These are phyloP conservation scores for Suillus subluteus DNA, from an alignment of 768 basidiomycete species.

Conservation along the genomic window DNA sequence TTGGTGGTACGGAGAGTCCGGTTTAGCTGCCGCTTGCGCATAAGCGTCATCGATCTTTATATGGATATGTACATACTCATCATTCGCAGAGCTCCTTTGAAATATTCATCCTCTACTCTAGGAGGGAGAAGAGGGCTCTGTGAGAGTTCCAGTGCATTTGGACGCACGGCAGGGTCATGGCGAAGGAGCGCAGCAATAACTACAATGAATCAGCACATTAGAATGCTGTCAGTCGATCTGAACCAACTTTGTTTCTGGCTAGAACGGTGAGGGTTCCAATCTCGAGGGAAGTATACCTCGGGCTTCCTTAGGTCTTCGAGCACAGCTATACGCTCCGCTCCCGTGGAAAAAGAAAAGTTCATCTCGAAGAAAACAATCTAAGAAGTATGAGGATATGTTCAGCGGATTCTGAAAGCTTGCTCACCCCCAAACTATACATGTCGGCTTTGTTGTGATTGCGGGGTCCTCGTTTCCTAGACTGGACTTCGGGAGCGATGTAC, in stretches of 20 bases:
- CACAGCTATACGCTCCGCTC: conserved; percentile 82
- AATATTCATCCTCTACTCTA: conserved; percentile 82
- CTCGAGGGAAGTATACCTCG: conserved; percentile 72
- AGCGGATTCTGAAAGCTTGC: conserved; percentile 27
- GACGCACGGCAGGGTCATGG: conserved; percentile 79
- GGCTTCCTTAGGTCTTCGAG: conserved; percentile 79
- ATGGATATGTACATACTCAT: conserved; percentile 52
- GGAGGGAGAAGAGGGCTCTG: conserved; percentile 78
- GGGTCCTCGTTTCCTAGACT: conserved; percentile 60
- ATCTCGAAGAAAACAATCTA: conserved; percentile 98
- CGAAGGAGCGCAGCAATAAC: conserved; percentile 82
- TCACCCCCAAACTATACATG: conserved; percentile 90
- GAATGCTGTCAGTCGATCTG: background rate
- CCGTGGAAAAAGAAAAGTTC: conserved; percentile 84
- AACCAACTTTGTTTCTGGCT: conserved; percentile 72
- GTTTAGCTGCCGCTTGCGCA: conserved; percentile 50
- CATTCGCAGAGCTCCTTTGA: conserved; percentile 74
- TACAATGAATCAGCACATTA: conserved; percentile 30
- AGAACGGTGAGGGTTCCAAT: conserved; percentile 65
- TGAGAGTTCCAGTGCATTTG: conserved; percentile 81
- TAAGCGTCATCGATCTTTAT: conserved; percentile 25
- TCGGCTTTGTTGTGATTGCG: conserved; percentile 88
- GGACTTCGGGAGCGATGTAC: conserved; percentile 93
- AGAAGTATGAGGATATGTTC: conserved; percentile 3
- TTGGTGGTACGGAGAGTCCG: conserved; percentile 82